Evolutionary conservation across 176 grass and related monocot species (phyloP), one percentile per base, ranked within the genome.

Genomic region (Urochloa ruziziensis): DNA sequence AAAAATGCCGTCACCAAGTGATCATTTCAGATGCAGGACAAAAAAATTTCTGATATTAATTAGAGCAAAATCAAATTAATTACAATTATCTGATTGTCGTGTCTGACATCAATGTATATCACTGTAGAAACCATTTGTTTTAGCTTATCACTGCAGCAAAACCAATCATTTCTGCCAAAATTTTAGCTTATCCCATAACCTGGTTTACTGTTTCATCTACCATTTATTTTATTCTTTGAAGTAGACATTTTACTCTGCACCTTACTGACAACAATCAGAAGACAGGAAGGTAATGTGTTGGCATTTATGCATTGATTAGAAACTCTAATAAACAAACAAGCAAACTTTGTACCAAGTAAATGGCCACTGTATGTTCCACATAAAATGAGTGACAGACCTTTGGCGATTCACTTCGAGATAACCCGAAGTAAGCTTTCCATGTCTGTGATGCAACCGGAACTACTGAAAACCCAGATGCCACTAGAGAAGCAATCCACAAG

Each of bases 401-500:
- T 62, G 83, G 56, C 29, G 91, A 78, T 64, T 69, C 52, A 53
- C 85, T 82, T 70, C 85, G 67, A 70, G 80, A 87, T 69, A 98
- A 77, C 46, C 85, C 85, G 64, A 98, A 98, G 59, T 93, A 79
- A 59, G 90, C 81, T 74, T 96, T 98, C 96, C 96, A 98, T 73
- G 89, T 82, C 29, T 79, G 47, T 29, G 93, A 93, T 85, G 89
- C 67, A 40, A 98, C 75, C 0, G 93, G 96, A 16, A 91, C 90
- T 82, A 96, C 91, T 54, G 89, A 90, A 90, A 96, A 98, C 29
- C 89, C 96, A 59, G 91, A 98, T 85, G 96, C 75, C 7, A 98
- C 96, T 82, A 95, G 73, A 84, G 92, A 69, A 64, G 91, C 96
- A 82, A 98, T 90, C 96, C 96, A 98, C 70, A 98, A 85, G 76